Evolutionary conservation across 2,329 filamentous ascomycete genomes (phyloP), one percentile per base, ranked within the genome.

Genomic region (Neonectria sp.): DNA sequence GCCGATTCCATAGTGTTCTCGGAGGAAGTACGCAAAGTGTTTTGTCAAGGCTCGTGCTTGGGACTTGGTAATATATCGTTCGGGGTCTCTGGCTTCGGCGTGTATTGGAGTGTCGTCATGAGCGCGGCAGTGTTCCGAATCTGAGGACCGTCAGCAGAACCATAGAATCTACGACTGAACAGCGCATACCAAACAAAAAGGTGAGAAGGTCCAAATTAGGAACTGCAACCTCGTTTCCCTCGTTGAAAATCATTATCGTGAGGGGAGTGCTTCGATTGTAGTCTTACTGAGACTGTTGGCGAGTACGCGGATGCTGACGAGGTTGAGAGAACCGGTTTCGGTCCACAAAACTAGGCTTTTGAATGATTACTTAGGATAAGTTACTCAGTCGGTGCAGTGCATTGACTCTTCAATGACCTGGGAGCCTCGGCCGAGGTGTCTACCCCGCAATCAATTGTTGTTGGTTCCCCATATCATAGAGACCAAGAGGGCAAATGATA

Each of bases 71-170:
- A 92, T 78, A 60, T 76, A 74, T 58, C 86, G 83, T n/a, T 79
- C 80, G 0, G 89, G 87, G 56, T 90, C 81, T 6, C 83, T 82
- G 1, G 90, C 89, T 70, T 90, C 88, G 49, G 84, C 82, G 74
- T 91, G 88, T 4, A 92, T 78, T 3, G 86, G 72, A 0, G 85
- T 87, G 58, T 88, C 82, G 52, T 88, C 84, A 25, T 83, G 73
- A 13, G 79, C 75, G 1, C 67, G 69, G 46, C 75, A 77, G 4
- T 76, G 67, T 31, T 80, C 66, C 17, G 77, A 82, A 17, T 85
- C 84, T 84, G 55, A 51, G 21, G 12, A 53, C 24, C 12, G 29
- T 61, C 57, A 55, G 53, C 11, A n/a, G 45, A 43, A 33, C 13
- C 31, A 21, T 25, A 33, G 21, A 48, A 12, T 40, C 35, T 33